phyloP scores from a whole-genome alignment of 1,284 basidiomycete species.

The Fomitopsis pinicola region DNA sequence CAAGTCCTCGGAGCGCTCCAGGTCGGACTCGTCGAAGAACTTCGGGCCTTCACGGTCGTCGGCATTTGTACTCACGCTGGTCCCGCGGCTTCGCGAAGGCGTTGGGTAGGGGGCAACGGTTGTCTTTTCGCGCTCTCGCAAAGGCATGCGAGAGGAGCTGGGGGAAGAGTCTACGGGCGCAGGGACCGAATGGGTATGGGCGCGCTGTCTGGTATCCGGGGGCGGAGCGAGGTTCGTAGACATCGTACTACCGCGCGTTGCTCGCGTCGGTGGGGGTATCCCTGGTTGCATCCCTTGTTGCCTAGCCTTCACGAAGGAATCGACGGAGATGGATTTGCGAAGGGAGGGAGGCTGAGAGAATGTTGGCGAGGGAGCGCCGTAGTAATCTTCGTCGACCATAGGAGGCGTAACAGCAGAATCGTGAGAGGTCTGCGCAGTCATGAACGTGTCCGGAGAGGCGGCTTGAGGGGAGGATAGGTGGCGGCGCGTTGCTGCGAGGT shows the following conservation, averaged over 20 bases:
- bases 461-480: slow-evolving; percentile 21
- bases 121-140: slow-evolving; percentile 28
- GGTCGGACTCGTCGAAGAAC: slow-evolving; percentile 46
- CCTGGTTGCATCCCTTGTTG: slow-evolving; percentile 30
- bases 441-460: slow-evolving; percentile 31
- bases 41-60: slow-evolving; percentile 35
- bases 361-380: slow-evolving; percentile 18
- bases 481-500: slow-evolving; percentile 17
- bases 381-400: slow-evolving; percentile 17
- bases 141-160: slow-evolving; percentile 21
- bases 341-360: slow-evolving; percentile 36
- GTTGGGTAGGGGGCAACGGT: slow-evolving; percentile 26
- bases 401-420: slow-evolving; percentile 19
- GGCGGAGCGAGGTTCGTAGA: slow-evolving; percentile 16
- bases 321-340: slow-evolving; percentile 70
- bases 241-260: slow-evolving; percentile 26
- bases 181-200: background rate
- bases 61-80: slow-evolving; percentile 45
- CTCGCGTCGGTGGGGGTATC: slow-evolving; percentile 30
- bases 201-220: slow-evolving; percentile 10
- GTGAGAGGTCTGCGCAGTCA: slow-evolving; percentile 25
- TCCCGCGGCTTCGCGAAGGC: slow-evolving; percentile 44
- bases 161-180: background rate
- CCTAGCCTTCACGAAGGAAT: slow-evolving; percentile 58
- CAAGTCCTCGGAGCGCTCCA: slow-evolving; percentile 44